Conservation (phyloP, 176 grass and related monocot species). For the Rhynchospora breviuscula region DNA sequence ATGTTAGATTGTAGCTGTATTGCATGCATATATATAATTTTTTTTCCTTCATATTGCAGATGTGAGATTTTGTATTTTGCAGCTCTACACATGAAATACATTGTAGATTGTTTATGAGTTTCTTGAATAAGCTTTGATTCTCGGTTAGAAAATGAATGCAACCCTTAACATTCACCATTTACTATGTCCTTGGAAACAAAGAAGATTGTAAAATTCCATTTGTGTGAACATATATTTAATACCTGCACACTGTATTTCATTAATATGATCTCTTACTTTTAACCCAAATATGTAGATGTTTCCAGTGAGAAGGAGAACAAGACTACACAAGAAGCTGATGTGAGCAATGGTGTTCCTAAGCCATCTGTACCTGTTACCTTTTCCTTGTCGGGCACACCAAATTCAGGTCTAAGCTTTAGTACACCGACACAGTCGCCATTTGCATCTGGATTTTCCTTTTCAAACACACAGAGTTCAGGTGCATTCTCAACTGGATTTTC, state of each 20-base stretch:
- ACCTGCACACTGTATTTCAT: not conserved
- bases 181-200: not conserved
- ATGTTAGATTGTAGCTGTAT: not conserved
- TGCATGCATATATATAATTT: not conserved
- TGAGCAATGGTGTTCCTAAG: constrained; percentile 13
- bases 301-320: constrained; percentile 15
- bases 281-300: not conserved
- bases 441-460: constrained; percentile 45
- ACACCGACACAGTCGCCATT: constrained; percentile 2
- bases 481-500: constrained; percentile 48
- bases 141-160: not conserved
- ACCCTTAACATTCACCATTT: not conserved
- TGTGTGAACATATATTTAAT: not conserved
- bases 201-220: not conserved
- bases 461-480: constrained; percentile 41
- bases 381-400: not conserved
- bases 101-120: not conserved
- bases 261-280: not conserved
- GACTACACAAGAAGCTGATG: not conserved
- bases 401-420: constrained; percentile 19
- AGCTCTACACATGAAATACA: not conserved
- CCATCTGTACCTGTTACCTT: not conserved
- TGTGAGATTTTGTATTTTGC: not conserved
- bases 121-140: not conserved
- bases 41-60: not conserved